These are phyloP conservation scores for Vitis hybrid DNA, from an alignment of 177 flowering plant species.

Conservation along the genomic window DNA sequence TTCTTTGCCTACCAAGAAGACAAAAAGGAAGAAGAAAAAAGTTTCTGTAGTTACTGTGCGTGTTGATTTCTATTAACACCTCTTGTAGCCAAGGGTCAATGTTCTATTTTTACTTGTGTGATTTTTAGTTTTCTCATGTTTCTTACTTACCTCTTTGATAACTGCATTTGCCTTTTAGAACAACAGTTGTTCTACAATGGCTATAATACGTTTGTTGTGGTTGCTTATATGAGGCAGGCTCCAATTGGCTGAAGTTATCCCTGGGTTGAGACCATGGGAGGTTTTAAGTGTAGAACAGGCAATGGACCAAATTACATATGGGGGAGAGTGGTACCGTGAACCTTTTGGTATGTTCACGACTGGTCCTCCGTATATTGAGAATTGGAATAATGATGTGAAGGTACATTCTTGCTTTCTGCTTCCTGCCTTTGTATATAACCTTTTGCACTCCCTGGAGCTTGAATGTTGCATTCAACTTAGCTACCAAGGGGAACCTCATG, in stretches of 20 bases:
- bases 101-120: too few species aligned
- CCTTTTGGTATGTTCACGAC: constrained; percentile 79
- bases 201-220: neutral
- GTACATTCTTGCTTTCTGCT: constrained; percentile 29
- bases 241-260: constrained; percentile 56
- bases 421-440: neutral
- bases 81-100: too few species aligned
- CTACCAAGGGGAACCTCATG: neutral
- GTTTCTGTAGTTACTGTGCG: too few species aligned
- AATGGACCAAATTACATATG: constrained; percentile 82
- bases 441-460: constrained; percentile 1
- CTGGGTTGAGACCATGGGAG: constrained; percentile 97
- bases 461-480: neutral
- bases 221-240: constrained; percentile 43
- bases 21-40: too few species aligned
- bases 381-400: constrained; percentile 67
- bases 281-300: constrained; percentile 90
- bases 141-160: too few species aligned
- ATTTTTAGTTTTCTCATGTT: too few species aligned
- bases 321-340: constrained; percentile 82
- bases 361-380: constrained; percentile 77
- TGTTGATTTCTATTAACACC: too few species aligned
- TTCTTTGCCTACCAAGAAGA: too few species aligned
- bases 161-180: too few species aligned
- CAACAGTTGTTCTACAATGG: neutral